A percentile compares a stretch with the other conserved stretches of the same genome.
Conservation (phyloP, 176 grass and related monocot genomes). For the Phragmites australis region DNA sequence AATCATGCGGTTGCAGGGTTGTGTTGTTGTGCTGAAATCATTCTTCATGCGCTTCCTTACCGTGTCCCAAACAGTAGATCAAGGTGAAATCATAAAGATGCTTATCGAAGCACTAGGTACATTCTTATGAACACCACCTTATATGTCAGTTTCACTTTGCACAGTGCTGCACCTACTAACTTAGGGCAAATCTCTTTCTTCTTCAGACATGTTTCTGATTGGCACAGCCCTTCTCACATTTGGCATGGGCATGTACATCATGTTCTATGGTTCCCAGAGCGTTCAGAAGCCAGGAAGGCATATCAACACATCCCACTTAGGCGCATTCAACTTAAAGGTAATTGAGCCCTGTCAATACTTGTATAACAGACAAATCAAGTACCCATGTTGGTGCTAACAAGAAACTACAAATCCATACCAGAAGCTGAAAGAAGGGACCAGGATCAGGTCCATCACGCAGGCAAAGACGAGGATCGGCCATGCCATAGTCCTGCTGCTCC, state of each 20-base stretch:
- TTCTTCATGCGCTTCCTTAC: slow-evolving; percentile 55
- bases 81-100: slow-evolving; percentile 52
- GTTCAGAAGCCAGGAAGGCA: slow-evolving; percentile 41
- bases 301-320: slow-evolving; percentile 37
- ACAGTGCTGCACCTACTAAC: neutral
- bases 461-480: slow-evolving; percentile 88
- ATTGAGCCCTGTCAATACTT: neutral
- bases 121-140: neutral
- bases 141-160: neutral
- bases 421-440: slow-evolving; percentile 70
- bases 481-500: slow-evolving; percentile 70
- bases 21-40: slow-evolving; percentile 56
- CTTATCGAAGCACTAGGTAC: slow-evolving; percentile 72
- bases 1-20: slow-evolving; percentile 49
- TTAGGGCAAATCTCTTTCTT: neutral
- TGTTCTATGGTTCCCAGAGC: slow-evolving; percentile 52
- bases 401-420: slow-evolving; percentile 30
- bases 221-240: slow-evolving; percentile 88
- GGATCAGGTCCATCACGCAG: slow-evolving; percentile 48
- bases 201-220: slow-evolving; percentile 84
- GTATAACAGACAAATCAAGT: neutral
- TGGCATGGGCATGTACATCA: slow-evolving; percentile 71
- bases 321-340: slow-evolving; percentile 62
- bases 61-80: slow-evolving; percentile 39
- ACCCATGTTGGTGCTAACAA: neutral